Evolutionary conservation across 345 rosid genomes (phyloP), one percentile per base, ranked within the genome.

Genomic region (Adansonia digitata): DNA sequence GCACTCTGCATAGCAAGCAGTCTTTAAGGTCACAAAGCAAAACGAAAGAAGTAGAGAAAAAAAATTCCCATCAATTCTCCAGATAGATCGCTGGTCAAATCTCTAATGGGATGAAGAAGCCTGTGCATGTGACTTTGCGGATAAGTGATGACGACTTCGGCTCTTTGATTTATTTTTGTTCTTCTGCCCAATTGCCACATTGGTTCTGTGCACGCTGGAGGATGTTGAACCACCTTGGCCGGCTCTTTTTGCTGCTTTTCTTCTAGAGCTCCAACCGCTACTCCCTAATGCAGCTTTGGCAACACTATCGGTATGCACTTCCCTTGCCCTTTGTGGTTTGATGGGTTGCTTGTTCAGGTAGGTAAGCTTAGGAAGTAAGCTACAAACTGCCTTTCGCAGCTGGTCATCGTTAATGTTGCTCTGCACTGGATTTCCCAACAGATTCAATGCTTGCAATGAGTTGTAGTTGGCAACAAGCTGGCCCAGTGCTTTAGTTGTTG

Each of bases 401-500:
- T 89, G 96, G 20, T 94, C 97, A 1, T 92, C 93, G 0, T 93
- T 80, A 35, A 92, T 69, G 77, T 92, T 92, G 85, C 75, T 91
- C 77, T 88, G 97, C 35, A 92, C 77, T 7, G 97, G 95, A 84
- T 90, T 94, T 42, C 98, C 98, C 48, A 92, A 70, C 18, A 94
- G 86, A 79, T 91, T 94, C 40, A 94, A 64, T 69, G 97, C 98
- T 55, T 84, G 82, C 63, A 94, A 77, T 17, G 99, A 82, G 80
- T 86, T 84, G 89, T 91, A 94, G 84, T 91, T 91, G 5, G 97
- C 93, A 49, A 92, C 98, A 12, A 95, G 93, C 89, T 93, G 99
- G 5, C 97, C 96, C 10, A 95, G 83, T 29, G 92, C 89, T 78
- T 90, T 91, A 10, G 91, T 77, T 52, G 99, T 92, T 6, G 96